Conservation (phyloP, 331 rosid species). For the Stylosanthes scabra region DNA sequence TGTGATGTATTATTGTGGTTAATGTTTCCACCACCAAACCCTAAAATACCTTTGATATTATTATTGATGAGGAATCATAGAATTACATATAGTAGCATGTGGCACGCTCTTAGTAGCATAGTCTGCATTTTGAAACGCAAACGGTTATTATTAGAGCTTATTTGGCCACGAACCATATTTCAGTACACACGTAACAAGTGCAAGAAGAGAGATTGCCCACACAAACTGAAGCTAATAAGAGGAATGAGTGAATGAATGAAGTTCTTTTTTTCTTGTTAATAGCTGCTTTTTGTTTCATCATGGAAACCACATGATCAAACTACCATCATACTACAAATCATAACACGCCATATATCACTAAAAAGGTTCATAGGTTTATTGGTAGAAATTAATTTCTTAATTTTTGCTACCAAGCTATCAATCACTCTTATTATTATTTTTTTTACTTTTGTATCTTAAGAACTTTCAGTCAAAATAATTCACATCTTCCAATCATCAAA, state of each 20-base stretch:
- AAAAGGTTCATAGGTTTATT: constrained; percentile 3
- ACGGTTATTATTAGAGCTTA: neutral
- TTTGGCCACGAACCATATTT: neutral
- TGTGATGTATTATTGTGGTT: neutral
- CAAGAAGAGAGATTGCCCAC: constrained; percentile 28
- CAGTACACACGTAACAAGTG: constrained; percentile 45
- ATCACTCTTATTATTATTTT: neutral
- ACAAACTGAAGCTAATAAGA: constrained; percentile 14
- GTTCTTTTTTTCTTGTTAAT: constrained; percentile 37
- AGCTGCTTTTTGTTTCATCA: constrained; percentile 60
- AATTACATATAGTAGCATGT: constrained; percentile 15
- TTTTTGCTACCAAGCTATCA: neutral
- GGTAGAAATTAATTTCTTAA: constrained; percentile 10
- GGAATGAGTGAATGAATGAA: neutral
- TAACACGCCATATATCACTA: constrained; percentile 45
- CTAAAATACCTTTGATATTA: neutral
- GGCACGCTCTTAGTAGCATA: neutral
- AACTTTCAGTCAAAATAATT: constrained; percentile 29
- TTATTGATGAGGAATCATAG: neutral
- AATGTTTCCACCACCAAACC: constrained; percentile 27
- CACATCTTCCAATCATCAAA: constrained; percentile 37
- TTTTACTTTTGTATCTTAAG: constrained; percentile 3
- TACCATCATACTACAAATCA: constrained; percentile 45
- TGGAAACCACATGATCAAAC: constrained; percentile 66
- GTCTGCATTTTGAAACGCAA: constrained; percentile 11